Evolutionary conservation across 371 early-diverging fungal genomes (phyloP).

Genomic region (Mortierella sp.): DNA sequence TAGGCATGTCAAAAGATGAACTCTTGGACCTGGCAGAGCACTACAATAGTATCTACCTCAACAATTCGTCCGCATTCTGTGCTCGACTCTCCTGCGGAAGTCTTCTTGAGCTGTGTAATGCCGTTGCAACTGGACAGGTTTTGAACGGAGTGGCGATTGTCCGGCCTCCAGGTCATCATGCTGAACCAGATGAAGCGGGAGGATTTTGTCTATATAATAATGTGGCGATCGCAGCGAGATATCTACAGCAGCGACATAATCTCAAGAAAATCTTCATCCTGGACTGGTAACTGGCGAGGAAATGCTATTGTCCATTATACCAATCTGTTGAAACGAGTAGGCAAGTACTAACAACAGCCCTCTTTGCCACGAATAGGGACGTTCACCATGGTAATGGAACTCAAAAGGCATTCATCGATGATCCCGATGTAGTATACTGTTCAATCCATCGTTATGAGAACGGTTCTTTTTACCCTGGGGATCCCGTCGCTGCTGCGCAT

Average conservation of each 20-base stretch:
- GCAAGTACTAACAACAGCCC: slow-evolving; percentile 2
- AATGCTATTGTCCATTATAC: too few relatives aligned
- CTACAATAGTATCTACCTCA: slow-evolving; percentile 80
- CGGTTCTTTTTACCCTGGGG: slow-evolving; percentile 81
- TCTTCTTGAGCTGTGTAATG: slow-evolving; percentile 76
- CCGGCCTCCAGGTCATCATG: slow-evolving; percentile 94
- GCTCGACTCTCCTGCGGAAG: slow-evolving; percentile 80
- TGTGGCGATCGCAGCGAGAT: slow-evolving; percentile 84
- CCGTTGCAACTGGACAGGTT: slow-evolving; percentile 72
- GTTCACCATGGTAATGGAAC: slow-evolving; percentile 96
- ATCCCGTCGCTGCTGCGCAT: slow-evolving; percentile 62
- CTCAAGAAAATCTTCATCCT: slow-evolving; percentile 80
- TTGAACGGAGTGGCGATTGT: slow-evolving; percentile 88
- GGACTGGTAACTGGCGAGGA: slow-evolving; percentile 94
- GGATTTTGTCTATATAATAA: slow-evolving; percentile 95
- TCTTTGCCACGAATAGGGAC: slow-evolving; percentile 67
- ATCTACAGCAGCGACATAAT: slow-evolving; percentile 58
- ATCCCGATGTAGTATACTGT: slow-evolving; percentile 83
- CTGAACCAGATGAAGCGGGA: slow-evolving; percentile 76
- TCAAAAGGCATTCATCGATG: slow-evolving; percentile 82
- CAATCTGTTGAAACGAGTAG: too few relatives aligned
- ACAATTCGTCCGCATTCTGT: slow-evolving; percentile 69
- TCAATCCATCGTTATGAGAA: slow-evolving; percentile 89
- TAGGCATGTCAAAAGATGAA: slow-evolving; percentile 47
- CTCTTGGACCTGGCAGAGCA: slow-evolving; percentile 51